Evolutionary conservation across 306 rosid genomes (phyloP).

Genomic region (Castanea mollissima): DNA sequence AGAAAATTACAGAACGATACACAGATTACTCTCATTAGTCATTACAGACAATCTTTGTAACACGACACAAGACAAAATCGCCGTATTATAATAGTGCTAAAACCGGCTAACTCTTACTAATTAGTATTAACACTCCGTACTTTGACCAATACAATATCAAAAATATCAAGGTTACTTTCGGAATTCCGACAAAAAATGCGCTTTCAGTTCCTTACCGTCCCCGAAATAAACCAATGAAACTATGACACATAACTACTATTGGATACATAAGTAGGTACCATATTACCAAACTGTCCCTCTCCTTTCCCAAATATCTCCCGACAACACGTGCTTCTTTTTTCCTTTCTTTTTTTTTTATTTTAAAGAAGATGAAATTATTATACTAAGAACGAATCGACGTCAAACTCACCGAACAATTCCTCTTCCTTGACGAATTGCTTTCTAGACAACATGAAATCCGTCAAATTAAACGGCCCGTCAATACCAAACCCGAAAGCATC

Average conservation of each 20-base stretch:
- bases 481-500: conserved; percentile 48
- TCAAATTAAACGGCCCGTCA: conserved; percentile 45
- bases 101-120: conserved; percentile 11
- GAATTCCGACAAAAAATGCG: neutral
- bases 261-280: neutral
- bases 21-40: too few species aligned
- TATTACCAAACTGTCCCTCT: conserved; percentile 29
- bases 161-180: conserved; percentile 26
- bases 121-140: conserved; percentile 22
- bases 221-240: neutral
- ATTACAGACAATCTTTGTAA: too few species aligned
- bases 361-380: conserved; percentile 23
- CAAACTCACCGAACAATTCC: conserved; percentile 73
- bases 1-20: too few species aligned
- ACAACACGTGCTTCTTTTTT: neutral
- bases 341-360: too few species aligned
- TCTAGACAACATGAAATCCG: conserved; percentile 29
- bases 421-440: conserved; percentile 26
- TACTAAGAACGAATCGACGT: conserved; percentile 52
- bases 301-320: neutral
- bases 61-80: conserved; percentile 30
- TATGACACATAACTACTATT: neutral
- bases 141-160: neutral
- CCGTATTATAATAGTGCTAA: conserved; percentile 16
- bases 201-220: too few species aligned